These are phyloP conservation scores for Aspergillus intermedius DNA, from an alignment of 2,329 filamentous ascomycete species.

Conservation along the genomic window DNA sequence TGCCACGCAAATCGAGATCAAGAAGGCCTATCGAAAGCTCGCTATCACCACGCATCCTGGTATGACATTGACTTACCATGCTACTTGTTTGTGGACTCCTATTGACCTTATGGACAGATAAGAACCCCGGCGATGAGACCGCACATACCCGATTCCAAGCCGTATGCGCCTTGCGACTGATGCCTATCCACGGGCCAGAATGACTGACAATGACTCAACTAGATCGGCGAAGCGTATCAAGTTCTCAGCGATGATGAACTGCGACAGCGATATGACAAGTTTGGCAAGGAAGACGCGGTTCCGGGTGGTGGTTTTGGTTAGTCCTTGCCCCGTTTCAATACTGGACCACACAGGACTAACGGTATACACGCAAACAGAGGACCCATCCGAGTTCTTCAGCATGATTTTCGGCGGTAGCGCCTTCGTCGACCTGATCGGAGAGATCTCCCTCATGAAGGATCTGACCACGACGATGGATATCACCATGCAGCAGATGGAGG, in stretches of 20 bases:
- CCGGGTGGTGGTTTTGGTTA: constrained; percentile 81
- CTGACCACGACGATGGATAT: constrained; percentile 98
- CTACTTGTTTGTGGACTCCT: background rate
- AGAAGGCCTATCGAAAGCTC: constrained; percentile 91
- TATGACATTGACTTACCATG: constrained; percentile 31
- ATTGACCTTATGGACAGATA: constrained; percentile 54
- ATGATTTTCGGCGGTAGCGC: constrained; percentile 97
- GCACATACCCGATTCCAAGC: constrained; percentile 92
- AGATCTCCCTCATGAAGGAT: constrained; percentile 98
- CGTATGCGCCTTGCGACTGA: constrained; percentile 42
- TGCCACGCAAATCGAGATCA: constrained; percentile 87
- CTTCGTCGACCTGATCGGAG: constrained; percentile 92
- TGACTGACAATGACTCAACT: background rate
- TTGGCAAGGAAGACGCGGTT: constrained; percentile 89
- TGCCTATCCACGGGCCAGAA: background rate
- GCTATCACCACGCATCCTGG: constrained; percentile 90
- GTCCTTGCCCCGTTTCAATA: constrained; percentile 10
- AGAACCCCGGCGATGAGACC: constrained; percentile 93
- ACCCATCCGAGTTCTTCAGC: constrained; percentile 94
- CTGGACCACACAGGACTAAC: background rate
- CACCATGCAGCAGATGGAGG: constrained; percentile 73
- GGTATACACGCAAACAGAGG: constrained; percentile 46
- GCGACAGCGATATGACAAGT: constrained; percentile 90
- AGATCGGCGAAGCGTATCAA: constrained; percentile 66
- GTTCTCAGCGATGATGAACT: constrained; percentile 81